Evolutionary conservation across 371 early-diverging fungal species (phyloP), one percentile per base, ranked within the genome.

Genomic region (Rhizomucor miehei): DNA sequence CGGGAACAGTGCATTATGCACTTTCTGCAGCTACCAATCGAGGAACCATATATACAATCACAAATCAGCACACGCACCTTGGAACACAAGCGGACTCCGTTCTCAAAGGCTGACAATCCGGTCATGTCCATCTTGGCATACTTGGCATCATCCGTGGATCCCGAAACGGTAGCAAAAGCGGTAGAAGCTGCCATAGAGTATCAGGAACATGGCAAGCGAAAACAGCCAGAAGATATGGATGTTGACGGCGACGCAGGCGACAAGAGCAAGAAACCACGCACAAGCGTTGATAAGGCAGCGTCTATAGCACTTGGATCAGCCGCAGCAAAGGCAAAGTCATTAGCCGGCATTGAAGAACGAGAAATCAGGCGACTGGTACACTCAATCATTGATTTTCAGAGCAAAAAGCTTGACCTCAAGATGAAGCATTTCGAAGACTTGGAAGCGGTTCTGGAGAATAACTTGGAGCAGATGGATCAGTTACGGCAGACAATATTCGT

Each of bases 121-220:
- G 90, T 97, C 43, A 89, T 98, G 91, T 88, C 93, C 10, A 86
- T 99, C 0, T 88, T 98, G 8, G 93, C 98, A 1, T 98, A 97
- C 60, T 71, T 99, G 59, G 94, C 95, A 17, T 51, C 57, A 8
- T 81, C 88, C 10, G 95, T 97, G 14, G 84, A 87, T 67, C 93
- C 96, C 0, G 78, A 85, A n/a, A 88, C 95, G 4, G 94, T 94
- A 0, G 76, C 84, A 4, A 92, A 89, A 0, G 93, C 92, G 3
- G 94, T 51, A 20, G 52, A 41, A 19, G 44, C 56, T 29, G 55
- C 61, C 16, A 57, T 66, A 16, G 51, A 66, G 39, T 51, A 35
- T n/a, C 64, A 64, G 39, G 53, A 83, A 76, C 56, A 57, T 63
- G 51, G 50, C 39, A 51, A 62, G 44, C 54, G 58, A 24, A 59